Base-by-base conservation (phyloP, 2,329 filamentous ascomycete genomes). In the Aspergillus fumigatus region DNA sequence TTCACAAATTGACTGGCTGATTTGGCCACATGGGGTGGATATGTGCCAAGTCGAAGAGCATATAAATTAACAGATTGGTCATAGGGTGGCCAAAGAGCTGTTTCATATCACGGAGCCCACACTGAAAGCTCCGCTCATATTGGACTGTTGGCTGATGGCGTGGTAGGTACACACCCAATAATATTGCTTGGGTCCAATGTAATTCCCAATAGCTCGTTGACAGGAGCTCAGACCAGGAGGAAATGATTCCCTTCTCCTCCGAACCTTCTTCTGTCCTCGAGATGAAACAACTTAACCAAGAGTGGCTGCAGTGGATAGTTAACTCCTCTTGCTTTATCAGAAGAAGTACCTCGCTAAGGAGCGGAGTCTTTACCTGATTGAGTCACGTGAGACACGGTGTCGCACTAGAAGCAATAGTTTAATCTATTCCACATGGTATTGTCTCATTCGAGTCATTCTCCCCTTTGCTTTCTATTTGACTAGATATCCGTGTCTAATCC, bases 21-120 rank as follows among this genome's bases (percentile, higher is more conserved):
- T 17, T 17, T 38, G 32, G 32, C 32, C 32, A 38, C 32, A 38
- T 38, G 32, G 32, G 17, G 32, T 38, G 32, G 32, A 38, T 14
- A 45, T 14, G 48, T 25, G 35, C 27, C 50, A 25, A 49, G 53
- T 43, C 35, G 14, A 21, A 40, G 38, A 53, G 27, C 19, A n/a
- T 23, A 21, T 48, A 7, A 9, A 48, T n/a, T 2, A 9, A 25
- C 19, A 43, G 26, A 48, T 32, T 52, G 53, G 48, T 50, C n/a
- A 21, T 27, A 25, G 43, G 41, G 10, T 21, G n/a, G 6, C 41
- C 41, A 38, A 10, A 17, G 17, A 45, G n/a, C 38, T 50, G 59
- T 62, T 58, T 60, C 60, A 62, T 38, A 29, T 23, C 52, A 32
- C 25, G 40, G 52, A 35, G 48, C 41, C 32, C 51, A 29, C 32